Base-by-base conservation (phyloP, 2,329 filamentous ascomycete genomes). In the Ascochyta clinopodiicola region DNA sequence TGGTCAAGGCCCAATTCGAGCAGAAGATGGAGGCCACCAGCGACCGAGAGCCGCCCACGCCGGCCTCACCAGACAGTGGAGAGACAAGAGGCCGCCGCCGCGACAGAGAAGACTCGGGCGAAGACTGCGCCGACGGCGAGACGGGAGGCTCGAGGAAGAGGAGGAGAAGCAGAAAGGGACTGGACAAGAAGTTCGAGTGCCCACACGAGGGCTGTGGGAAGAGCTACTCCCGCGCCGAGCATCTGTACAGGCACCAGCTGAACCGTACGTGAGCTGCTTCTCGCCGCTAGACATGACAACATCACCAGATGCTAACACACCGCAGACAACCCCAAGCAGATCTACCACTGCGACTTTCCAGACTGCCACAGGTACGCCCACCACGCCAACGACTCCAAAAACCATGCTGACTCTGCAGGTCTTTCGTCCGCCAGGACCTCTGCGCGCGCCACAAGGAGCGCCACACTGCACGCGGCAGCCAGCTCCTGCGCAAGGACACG, bases 171-270 rank as follows among this genome's bases (percentile, higher is more conserved):
- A 85, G 90, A 61, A 92, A 92, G 74, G 89, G 88, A 3, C 78
- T 91, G 36, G 90, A 92, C 74, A 93, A 92, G 78, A 85, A 82
- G 83, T 80, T 77, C 54, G 67, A 77, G 69, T 99, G 95, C 72
- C 88, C 89, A 5, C 86, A 92, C 56, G 88, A 91, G 62, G 91
- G 89, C 35, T 99, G 95, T 69, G 93, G 92, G 36, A 99, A 97
- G 81, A 96, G 89, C 73, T 99, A 99, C 75, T 97, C 94, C 24
- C 86, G 95, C 72, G 94, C 95, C 8, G 95, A 98, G 78, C 95
- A 99, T 80, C 81, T 99, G 80, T 97, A 97, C 78, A 87, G 95
- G 40, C 94, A 98, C 77, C 93, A 98, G 78, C 79, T 98, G 64
- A 99, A 99, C 74, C 95, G 90, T 92, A 82, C 75, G 87, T 80